Evolutionary conservation across 2,329 filamentous ascomycete genomes (phyloP).

Genomic region (Venturia oleaginea): DNA sequence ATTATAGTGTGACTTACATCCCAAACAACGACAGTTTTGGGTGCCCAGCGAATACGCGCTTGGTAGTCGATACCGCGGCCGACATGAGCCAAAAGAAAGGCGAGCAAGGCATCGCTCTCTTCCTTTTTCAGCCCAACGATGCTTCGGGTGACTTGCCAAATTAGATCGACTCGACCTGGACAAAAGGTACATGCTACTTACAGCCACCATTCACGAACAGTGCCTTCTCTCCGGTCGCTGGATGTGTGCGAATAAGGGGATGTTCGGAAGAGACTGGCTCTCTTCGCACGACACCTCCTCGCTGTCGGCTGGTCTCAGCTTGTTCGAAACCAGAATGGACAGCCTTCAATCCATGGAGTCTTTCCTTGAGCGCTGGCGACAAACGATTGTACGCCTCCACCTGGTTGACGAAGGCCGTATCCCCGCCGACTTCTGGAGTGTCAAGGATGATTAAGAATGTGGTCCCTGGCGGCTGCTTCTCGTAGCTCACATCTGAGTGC

Average conservation of each 20-base stretch:
- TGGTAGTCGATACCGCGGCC: constrained; percentile 67
- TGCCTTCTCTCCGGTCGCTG: constrained; percentile 73
- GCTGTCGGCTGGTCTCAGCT: constrained; percentile 56
- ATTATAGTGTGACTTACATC: constrained; percentile 39
- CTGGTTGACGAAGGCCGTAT: constrained; percentile 74
- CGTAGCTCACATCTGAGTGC: constrained; percentile 85
- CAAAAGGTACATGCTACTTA: constrained; percentile 32
- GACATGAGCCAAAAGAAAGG: constrained; percentile 69
- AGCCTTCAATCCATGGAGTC: constrained; percentile 71
- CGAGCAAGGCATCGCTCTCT: constrained; percentile 67
- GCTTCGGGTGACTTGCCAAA: constrained; percentile 56
- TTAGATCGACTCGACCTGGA: constrained; percentile 13
- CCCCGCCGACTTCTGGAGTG: constrained; percentile 67
- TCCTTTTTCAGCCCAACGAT: constrained; percentile 82
- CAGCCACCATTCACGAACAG: constrained; percentile 76
- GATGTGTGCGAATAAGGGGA: constrained; percentile 72
- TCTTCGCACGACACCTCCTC: constrained; percentile 62
- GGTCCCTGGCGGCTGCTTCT: constrained; percentile 78
- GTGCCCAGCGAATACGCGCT: constrained; percentile 65
- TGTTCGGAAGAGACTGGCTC: constrained; percentile 68
- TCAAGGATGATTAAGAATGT: constrained; percentile 85
- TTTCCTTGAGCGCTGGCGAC: constrained; percentile 67
- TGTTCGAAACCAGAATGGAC: constrained; percentile 75
- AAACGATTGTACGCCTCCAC: constrained; percentile 74
- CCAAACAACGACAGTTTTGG: constrained; percentile 77